phyloP scores from a whole-genome alignment of 768 basidiomycete species.

The Stropharia rugosoannulata region DNA sequence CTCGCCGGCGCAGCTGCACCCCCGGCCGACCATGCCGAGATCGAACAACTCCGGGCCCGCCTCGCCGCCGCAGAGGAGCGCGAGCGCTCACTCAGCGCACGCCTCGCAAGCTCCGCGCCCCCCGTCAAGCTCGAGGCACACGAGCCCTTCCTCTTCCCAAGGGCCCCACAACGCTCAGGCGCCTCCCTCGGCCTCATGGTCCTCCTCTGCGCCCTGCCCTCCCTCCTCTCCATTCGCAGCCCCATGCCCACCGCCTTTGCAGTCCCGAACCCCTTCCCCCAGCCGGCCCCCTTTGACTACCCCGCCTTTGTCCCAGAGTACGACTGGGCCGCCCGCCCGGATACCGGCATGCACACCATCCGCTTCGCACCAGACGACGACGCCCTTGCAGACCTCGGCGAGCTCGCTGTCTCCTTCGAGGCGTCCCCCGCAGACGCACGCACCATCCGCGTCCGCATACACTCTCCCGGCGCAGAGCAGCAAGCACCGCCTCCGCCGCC shows the following conservation, averaged over 20 bases:
- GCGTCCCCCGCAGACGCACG: slow-evolving; percentile 61
- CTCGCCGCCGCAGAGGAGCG: slow-evolving; percentile 65
- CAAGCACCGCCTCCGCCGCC: slow-evolving; percentile 19
- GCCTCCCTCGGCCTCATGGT: slow-evolving; percentile 76
- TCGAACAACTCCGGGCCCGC: slow-evolving; percentile 66
- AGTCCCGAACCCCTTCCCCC: slow-evolving; percentile 45
- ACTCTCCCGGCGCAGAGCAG: slow-evolving; percentile 48
- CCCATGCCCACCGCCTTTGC: slow-evolving; percentile 58
- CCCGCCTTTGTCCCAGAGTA: slow-evolving; percentile 50
- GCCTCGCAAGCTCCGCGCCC: slow-evolving; percentile 45
- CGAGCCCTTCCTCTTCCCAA: slow-evolving; percentile 50
- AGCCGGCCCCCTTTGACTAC: slow-evolving; percentile 48
- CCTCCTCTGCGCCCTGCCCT: slow-evolving; percentile 74
- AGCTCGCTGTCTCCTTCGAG: slow-evolving; percentile 75
- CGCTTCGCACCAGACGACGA: slow-evolving; percentile 43
- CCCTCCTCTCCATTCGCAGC: slow-evolving; percentile 66
- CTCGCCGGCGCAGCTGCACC: slow-evolving; percentile 48
- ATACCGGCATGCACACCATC: slow-evolving; percentile 37
- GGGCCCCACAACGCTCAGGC: slow-evolving; percentile 42
- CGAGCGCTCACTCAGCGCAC: slow-evolving; percentile 62
- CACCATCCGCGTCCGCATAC: slow-evolving; percentile 73
- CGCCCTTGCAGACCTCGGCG: slow-evolving; percentile 46
- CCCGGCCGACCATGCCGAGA: slow-evolving; percentile 33
- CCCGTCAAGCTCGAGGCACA: slow-evolving; percentile 59
- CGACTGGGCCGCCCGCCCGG: slow-evolving; percentile 44